phyloP scores from a whole-genome alignment of 352 stramenopile genomes.

The Globisporangium nagaii region DNA sequence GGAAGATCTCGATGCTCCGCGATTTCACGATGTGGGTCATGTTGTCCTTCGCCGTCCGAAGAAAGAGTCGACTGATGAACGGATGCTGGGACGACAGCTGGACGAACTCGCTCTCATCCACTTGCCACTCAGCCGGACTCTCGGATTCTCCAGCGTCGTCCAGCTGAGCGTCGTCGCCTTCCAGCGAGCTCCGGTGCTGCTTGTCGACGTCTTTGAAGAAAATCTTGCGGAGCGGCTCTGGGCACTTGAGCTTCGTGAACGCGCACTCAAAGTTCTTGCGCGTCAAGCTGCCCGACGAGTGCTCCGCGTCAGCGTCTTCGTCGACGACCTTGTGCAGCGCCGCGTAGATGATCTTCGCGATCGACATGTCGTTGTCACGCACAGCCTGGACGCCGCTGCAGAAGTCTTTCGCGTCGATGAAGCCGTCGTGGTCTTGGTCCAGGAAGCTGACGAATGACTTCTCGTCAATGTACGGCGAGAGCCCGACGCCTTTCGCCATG shows the following conservation, averaged over 20 bases:
- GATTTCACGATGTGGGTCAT: slow-evolving; percentile 48
- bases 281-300: neutral
- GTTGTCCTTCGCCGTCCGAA: slow-evolving; percentile 61
- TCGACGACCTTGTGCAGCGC: slow-evolving; percentile 48
- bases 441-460: slow-evolving; percentile 57
- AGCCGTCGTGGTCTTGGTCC: slow-evolving; percentile 63
- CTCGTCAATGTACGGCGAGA: slow-evolving; percentile 64
- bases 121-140: slow-evolving; percentile 17
- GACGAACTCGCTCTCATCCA: slow-evolving; percentile 39
- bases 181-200: slow-evolving; percentile 21
- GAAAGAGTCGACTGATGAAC: slow-evolving; percentile 62
- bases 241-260: slow-evolving; percentile 56
- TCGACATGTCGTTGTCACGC: slow-evolving; percentile 43
- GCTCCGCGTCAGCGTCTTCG: slow-evolving; percentile 5
- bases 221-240: slow-evolving; percentile 38
- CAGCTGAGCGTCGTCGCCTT: neutral
- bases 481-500: slow-evolving; percentile 43
- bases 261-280: slow-evolving; percentile 35
- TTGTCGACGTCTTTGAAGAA: slow-evolving; percentile 59
- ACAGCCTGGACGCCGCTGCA: slow-evolving; percentile 57
- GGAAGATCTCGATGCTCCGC: slow-evolving; percentile 37
- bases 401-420: slow-evolving; percentile 70
- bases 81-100: slow-evolving; percentile 46
- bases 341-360: slow-evolving; percentile 59
- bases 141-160: neutral